Percentiles rank a stretch among this genome's conserved stretches.
Evolutionary conservation across 176 grass and related monocot species (phyloP).

Genomic region (Alopecurus myosuroides): DNA sequence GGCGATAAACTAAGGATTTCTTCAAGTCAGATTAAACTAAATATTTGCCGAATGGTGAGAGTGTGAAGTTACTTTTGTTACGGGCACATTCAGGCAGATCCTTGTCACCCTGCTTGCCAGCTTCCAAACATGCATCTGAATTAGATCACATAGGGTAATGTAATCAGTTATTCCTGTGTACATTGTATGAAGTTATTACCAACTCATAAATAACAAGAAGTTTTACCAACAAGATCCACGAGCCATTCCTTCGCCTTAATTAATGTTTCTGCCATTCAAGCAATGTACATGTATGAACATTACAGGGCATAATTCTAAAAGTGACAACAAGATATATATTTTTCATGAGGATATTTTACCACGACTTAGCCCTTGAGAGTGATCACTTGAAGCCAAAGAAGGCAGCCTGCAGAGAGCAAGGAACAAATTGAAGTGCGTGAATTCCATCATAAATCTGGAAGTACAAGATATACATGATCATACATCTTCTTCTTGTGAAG

Average conservation of each 20-base stretch:
- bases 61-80: not conserved
- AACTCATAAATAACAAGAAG: not conserved
- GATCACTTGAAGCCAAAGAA: not conserved
- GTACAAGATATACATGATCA: not conserved
- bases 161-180: not conserved
- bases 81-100: not conserved
- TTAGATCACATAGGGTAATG: not conserved
- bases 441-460: not conserved
- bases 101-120: not conserved
- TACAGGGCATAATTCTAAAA: not conserved
- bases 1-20: too few species aligned
- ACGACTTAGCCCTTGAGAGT: not conserved
- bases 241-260: not conserved
- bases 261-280: not conserved
- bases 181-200: not conserved
- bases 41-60: not conserved
- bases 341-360: not conserved
- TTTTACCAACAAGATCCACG: not conserved
- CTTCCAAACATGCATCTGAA: not conserved
- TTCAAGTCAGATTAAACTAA: not conserved
- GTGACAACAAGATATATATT: not conserved
- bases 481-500: constrained; percentile 1
- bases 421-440: not conserved
- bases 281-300: not conserved
- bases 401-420: not conserved